Base-by-base conservation (phyloP, 208 protist species). In the Lotmaria passim region DNA sequence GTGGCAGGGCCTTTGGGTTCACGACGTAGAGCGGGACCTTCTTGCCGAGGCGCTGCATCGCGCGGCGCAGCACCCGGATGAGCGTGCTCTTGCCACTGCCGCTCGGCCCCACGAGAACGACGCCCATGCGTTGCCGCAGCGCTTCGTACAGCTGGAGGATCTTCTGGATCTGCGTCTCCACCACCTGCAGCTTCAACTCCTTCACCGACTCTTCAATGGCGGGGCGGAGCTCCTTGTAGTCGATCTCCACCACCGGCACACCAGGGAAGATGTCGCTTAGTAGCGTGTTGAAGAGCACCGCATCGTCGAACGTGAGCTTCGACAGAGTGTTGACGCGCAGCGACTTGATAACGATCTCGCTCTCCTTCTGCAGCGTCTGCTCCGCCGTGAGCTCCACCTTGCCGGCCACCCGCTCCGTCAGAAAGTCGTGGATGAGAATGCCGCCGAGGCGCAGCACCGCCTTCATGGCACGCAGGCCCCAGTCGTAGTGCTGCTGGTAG, bases 401-500 rank as follows among this genome's bases (percentile, higher is more conserved):
- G 28, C 85, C 83, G 0, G 82, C 83, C 28, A 94, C 75, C 28
- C 93, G 85, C 39, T 96, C 88, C 79, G 83, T 93, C 31, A 95
- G 75, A 74, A 97, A 96, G 68, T 82, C 70, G 72, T 91, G 79
- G 50, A 98, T 90, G 36, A 98, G 88, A 48, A 89, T 82, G 38
- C 97, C 98, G 57, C 90, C 95, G 17, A 98, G 79, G 17, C 87
- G 88, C 66, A 99, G 82, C 19, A 99, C 91, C 47, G 98, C 93
- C 85, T 99, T 99, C 81, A 99, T 94, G 4, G 98, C 87, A 60
- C 98, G 96, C 56, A 99, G 87, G 23, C 98, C 98, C 98, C 98
- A 99, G 78, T 99, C 98, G 79, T 99, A 99, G 83, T 99, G 98
- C 73, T 98, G 95, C 83, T 99, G 97, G 46, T 86, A 77, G 8